phyloP scores from a whole-genome alignment of 2,329 filamentous ascomycete genomes.

The Alternaria ethzedia region DNA sequence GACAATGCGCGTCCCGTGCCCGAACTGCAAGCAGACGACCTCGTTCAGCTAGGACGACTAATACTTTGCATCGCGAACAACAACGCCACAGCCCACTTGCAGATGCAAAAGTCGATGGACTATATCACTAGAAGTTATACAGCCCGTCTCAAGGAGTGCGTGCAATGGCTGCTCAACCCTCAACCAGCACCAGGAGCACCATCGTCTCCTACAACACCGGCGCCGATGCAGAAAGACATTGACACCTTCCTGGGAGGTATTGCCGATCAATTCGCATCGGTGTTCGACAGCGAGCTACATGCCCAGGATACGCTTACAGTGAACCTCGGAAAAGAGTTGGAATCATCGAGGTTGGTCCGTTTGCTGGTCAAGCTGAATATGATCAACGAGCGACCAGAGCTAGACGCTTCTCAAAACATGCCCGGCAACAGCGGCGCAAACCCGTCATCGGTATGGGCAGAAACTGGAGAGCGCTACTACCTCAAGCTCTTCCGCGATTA shows the following conservation, averaged over 20 bases:
- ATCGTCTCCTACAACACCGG: conserved; percentile 36
- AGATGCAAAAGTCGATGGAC: conserved; percentile 74
- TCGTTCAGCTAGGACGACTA: conserved; percentile 81
- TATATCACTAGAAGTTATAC: conserved; percentile 79
- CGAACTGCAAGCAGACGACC: conserved; percentile 87
- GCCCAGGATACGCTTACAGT: conserved; percentile 75
- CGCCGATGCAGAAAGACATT: conserved; percentile 68
- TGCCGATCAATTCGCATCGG: conserved; percentile 74
- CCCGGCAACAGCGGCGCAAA: conserved; percentile 34
- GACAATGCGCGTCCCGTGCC: conserved; percentile 71
- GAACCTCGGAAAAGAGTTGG: conserved; percentile 79
- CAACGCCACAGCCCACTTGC: conserved; percentile 64
- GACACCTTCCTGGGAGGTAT: conserved; percentile 82
- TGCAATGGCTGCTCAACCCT: conserved; percentile 81
- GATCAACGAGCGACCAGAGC: conserved; percentile 89
- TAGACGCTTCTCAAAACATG: conserved; percentile 68
- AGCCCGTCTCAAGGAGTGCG: conserved; percentile 75
- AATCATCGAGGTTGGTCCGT: conserved; percentile 85
- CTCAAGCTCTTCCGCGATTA: conserved; percentile 96
- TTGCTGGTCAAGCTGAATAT: conserved; percentile 82
- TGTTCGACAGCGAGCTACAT: conserved; percentile 81
- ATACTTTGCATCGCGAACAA: conserved; percentile 83
- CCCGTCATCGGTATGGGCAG: conserved; percentile 71
- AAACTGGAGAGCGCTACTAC: conserved; percentile 90
- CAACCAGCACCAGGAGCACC: conserved; percentile 33